These are phyloP conservation scores for Euphrasia confusa DNA, from an alignment of 257 asterid genomes.

Conservation along the genomic window DNA sequence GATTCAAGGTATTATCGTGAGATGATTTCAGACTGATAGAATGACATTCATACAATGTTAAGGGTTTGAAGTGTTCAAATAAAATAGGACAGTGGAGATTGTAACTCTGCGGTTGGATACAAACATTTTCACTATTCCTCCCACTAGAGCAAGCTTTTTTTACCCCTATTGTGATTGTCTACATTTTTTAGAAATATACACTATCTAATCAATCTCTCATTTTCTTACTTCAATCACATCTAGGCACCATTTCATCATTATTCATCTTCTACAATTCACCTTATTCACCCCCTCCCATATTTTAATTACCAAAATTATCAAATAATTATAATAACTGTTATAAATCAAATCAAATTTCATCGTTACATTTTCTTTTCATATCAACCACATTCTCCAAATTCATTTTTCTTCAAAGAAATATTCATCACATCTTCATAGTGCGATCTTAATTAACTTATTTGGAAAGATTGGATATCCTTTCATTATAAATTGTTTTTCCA, in stretches of 20 bases:
- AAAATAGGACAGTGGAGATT: not conserved
- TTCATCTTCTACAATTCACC: not conserved
- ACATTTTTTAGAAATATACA: not conserved
- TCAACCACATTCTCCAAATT: not conserved
- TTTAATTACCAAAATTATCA: not conserved
- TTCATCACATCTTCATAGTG: not conserved
- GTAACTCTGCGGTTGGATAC: not conserved
- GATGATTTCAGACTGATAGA: constrained; percentile 18
- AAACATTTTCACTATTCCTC: not conserved
- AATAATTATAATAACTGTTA: not conserved
- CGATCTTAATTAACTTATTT: not conserved
- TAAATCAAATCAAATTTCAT: not conserved
- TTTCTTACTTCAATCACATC: not conserved
- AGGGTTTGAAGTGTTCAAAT: not conserved
- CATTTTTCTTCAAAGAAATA: not conserved
- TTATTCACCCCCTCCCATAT: not conserved
- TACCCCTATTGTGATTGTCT: not conserved
- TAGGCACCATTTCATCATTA: not conserved
- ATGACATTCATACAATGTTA: constrained; percentile 6
- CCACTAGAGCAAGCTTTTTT: not conserved
- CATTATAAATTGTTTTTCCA: not conserved
- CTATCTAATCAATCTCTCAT: not conserved
- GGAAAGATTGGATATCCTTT: constrained; percentile 17
- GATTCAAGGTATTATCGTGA: constrained; percentile 70
- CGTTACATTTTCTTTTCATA: not conserved